Percentiles rank a stretch among this genome's conserved stretches.
phyloP scores from a whole-genome alignment of 192 early-diverging fungal genomes.

The Gorgonomyces haynaldii region DNA sequence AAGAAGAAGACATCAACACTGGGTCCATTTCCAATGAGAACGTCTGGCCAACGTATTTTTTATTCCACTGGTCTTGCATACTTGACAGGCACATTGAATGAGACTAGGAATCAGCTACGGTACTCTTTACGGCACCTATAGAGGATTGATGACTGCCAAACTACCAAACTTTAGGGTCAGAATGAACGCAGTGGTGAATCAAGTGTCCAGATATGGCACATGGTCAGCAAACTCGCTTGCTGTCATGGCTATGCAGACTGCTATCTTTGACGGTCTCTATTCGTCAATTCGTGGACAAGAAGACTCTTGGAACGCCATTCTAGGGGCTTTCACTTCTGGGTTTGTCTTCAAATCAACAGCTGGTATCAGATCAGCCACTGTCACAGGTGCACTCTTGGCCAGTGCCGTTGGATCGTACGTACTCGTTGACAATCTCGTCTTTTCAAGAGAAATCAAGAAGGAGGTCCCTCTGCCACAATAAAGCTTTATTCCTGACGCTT shows the following conservation, averaged over 20 bases:
- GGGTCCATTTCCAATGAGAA: conserved; percentile 47
- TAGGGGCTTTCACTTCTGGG: conserved; percentile 40
- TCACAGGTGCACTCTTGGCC: conserved; percentile 33
- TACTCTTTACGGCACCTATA: conserved; percentile 33
- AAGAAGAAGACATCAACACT: conserved; percentile 14
- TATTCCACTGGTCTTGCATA: conserved; percentile 45
- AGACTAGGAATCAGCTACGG: not conserved
- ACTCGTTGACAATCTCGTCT: not conserved
- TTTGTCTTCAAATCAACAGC: conserved; percentile 46
- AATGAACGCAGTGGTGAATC: conserved; percentile 42
- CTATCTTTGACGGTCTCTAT: conserved; percentile 28
- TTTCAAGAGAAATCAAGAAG: no score
- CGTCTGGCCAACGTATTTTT: conserved; percentile 34
- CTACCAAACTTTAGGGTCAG: conserved; percentile 33
- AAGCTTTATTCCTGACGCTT: conserved; percentile 5
- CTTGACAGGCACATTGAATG: conserved; percentile 21
- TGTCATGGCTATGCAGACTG: conserved; percentile 29
- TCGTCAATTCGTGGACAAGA: conserved; percentile 17
- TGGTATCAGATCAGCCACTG: conserved; percentile 36
- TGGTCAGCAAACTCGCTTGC: conserved; percentile 42
- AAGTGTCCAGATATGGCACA: conserved; percentile 37
- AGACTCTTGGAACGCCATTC: conserved; percentile 43
- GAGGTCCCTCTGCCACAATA: no score
- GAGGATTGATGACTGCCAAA: conserved; percentile 37
- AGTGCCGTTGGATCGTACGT: conserved; percentile 28